phyloP scores from a whole-genome alignment of 345 rosid species.

The Cochlearia excelsa region DNA sequence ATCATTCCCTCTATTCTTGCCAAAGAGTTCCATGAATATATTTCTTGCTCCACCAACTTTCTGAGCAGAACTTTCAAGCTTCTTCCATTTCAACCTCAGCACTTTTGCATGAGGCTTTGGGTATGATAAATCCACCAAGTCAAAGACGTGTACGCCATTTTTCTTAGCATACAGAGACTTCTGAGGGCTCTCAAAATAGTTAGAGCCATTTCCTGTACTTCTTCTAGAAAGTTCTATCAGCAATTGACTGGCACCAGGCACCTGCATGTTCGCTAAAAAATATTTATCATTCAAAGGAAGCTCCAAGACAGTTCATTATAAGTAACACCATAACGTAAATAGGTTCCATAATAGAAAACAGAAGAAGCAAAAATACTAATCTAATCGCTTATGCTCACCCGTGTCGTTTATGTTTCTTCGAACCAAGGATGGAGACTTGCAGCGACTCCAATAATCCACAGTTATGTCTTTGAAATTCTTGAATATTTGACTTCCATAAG shows the following conservation, averaged over 20 bases:
- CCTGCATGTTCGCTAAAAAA: slow-evolving; percentile 79
- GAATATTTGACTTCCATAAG: slow-evolving; percentile 69
- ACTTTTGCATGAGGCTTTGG: slow-evolving; percentile 33
- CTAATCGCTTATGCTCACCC: slow-evolving; percentile 42
- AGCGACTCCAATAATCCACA: slow-evolving; percentile 61
- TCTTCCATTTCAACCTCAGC: slow-evolving; percentile 79
- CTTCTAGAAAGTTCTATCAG: slow-evolving; percentile 45
- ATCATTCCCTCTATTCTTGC: slow-evolving; percentile 50
- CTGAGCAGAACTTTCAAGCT: slow-evolving; percentile 52
- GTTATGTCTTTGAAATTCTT: slow-evolving; percentile 77
- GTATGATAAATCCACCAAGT: slow-evolving; percentile 37
- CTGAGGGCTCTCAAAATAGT: slow-evolving; percentile 29
- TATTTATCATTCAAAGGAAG: slow-evolving; percentile 57
- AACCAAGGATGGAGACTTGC: slow-evolving; percentile 35
- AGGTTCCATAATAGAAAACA: neutral
- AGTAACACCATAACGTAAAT: neutral
- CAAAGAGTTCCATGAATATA: slow-evolving; percentile 65
- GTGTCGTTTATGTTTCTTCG: slow-evolving; percentile 42
- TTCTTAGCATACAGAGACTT: slow-evolving; percentile 32
- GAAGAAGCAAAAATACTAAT: neutral
- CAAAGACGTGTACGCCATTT: slow-evolving; percentile 36
- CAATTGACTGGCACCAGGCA: slow-evolving; percentile 42
- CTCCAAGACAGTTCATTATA: slow-evolving; percentile 8
- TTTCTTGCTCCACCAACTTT: slow-evolving; percentile 74
- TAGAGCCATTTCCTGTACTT: slow-evolving; percentile 32